Evolutionary conservation across 495 filamentous ascomycete species (phyloP), one percentile per base, ranked within the genome.

Genomic region (Delitschia confertaspora): DNA sequence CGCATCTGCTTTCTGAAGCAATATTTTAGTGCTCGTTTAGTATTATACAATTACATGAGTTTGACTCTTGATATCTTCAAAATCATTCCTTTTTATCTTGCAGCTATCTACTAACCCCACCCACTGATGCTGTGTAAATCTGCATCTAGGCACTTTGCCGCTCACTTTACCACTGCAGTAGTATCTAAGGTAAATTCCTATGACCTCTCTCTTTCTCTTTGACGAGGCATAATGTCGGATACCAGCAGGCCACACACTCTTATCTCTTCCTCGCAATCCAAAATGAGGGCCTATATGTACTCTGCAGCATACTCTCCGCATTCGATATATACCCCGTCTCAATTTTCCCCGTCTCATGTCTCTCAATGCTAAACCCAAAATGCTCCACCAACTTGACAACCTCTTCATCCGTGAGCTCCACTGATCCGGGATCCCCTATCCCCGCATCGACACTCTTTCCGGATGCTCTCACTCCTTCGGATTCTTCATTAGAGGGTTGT

Each of bases 401-500:
- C 64, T 96, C 91, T 46, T 91, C 82, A 44, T 94, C 73, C 5
- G 83, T 81, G 33, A 95, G 69, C 64, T 98, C 91, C 51, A 95
- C 80, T 51, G 74, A 80, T 0, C 88, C 88, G 0, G 83, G 80
- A 50, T 88, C 85, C 0, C 76, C 83, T 49, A 93, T 80, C 0
- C 78, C 78, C 24, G 35, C 13, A 30, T 40, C 40, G 22, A 4
- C 25, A 9, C 42, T 20, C 11, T 34, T 39, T 19, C 4, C 16
- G n/a, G 20, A 5, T 4, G 14, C 26, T 1, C 21, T 17, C 6
- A 29, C 36, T 19, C 38, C 32, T 37, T 41, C 37, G 13, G 25
- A 5, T 13, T 32, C 26, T 20, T 32, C 37, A 1, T 68, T 14
- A 69, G 68, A 35, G 68, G 63, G 33, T 72, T 64, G 39, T 74